Conservation (phyloP, 768 basidiomycete genomes). For the Russula sp. region DNA sequence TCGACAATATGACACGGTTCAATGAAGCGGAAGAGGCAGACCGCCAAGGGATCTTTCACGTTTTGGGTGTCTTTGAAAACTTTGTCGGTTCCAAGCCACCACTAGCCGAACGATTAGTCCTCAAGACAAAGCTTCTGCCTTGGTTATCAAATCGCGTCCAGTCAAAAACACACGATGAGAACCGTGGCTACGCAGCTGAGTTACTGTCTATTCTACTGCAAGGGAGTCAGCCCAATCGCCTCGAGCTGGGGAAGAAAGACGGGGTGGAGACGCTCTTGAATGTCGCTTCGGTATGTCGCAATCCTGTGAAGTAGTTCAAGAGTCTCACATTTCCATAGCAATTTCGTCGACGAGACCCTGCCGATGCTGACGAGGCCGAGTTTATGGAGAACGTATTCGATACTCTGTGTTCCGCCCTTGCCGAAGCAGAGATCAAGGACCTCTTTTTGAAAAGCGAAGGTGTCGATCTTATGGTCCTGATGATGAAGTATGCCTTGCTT, state of each 20-base stretch:
- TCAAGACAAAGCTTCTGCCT: conserved; percentile 65
- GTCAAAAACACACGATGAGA: conserved; percentile 74
- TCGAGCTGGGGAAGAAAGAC: conserved; percentile 62
- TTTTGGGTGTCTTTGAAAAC: conserved; percentile 94
- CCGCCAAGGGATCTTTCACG: conserved; percentile 86
- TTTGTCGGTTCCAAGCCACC: conserved; percentile 79
- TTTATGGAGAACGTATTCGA: conserved; percentile 99
- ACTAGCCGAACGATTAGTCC: conserved; percentile 61
- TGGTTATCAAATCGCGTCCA: conserved; percentile 80
- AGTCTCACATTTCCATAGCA: conserved; percentile 44
- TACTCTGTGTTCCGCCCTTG: conserved; percentile 76
- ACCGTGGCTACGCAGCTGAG: conserved; percentile 90
- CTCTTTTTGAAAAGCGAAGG: conserved; percentile 89
- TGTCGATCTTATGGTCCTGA: conserved; percentile 93
- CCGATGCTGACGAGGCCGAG: conserved; percentile 84
- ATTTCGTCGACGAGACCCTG: conserved; percentile 82
- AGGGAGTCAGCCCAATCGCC: conserved; percentile 58
- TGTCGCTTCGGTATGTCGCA: conserved; percentile 64
- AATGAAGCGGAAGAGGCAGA: conserved; percentile 91
- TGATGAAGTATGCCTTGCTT: conserved; percentile 74
- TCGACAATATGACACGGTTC: conserved; percentile 82
- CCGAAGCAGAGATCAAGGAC: conserved; percentile 70
- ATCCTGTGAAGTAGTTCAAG: conserved; percentile 5
- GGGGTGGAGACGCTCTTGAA: conserved; percentile 76
- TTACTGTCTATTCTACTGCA: conserved; percentile 88